Evolutionary conservation across 2,329 filamentous ascomycete species (phyloP), one percentile per base, ranked within the genome.

Genomic region (Tolypocladium ophioglossoides): DNA sequence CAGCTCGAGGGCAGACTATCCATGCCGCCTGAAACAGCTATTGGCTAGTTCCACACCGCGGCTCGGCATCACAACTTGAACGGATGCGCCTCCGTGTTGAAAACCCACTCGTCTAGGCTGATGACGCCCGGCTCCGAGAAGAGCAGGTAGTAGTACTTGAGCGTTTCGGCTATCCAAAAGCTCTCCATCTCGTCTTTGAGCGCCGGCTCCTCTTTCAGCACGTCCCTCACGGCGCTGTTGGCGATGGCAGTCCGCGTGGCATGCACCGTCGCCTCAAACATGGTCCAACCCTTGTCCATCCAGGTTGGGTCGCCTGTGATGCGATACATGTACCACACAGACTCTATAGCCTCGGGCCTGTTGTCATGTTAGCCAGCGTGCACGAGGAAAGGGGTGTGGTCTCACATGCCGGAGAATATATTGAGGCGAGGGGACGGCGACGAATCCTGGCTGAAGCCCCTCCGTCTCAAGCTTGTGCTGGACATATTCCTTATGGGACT

Each of bases 101-200:
- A 70, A 49, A 87, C 83, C 77, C 79, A 86, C 52, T 86, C 82
- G 66, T 88, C 85, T 54, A 88, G 70, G 63, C 78, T 86, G 41
- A 87, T 72, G n/a, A 85, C 71, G 51, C 78, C 74, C 0, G 86
- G 84, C 54, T 84, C 70, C 24, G 83, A 83, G 67, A 88, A 96
- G 51, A 95, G 76, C 54, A 96, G 69, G 67, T 90, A 96, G 61
- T 94, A 95, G 66, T 95, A 95, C 75, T 95, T 96, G 62, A 96
- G 74, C 41, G 90, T 96, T 76, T 96, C 91, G 4, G 87, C 87
- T 57, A 90, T 76, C 89, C 91, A 96, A 70, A 95, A 95, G 64
- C 87, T 91, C 73, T 95, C 87, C 87, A 92, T 91, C 61, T 77
- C 75, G 66, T 91, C 81, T 40, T 69, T 66, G 53, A 77, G 72